These are phyloP conservation scores for Cochlearia excelsa DNA, from an alignment of 345 rosid genomes.

Conservation along the genomic window DNA sequence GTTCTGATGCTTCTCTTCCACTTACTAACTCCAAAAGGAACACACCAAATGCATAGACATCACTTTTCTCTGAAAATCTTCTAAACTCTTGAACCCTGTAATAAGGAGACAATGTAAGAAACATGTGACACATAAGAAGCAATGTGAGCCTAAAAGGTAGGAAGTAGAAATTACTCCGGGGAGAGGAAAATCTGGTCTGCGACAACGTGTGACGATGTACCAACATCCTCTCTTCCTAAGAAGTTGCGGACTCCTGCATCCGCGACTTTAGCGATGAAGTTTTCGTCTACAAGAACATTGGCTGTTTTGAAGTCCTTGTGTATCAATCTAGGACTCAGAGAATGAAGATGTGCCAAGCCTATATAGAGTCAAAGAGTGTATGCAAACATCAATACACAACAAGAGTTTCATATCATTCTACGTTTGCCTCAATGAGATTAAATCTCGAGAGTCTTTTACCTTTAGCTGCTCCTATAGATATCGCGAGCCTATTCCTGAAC, in stretches of 20 bases:
- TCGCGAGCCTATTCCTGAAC: conserved; percentile 83
- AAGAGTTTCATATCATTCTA: conserved; percentile 1
- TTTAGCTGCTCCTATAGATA: conserved; percentile 94
- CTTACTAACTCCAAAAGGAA: conserved; percentile 82
- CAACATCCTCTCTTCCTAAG: conserved; percentile 72
- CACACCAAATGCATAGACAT: conserved; percentile 84
- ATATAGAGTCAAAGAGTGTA: conserved; percentile 29
- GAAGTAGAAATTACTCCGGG: conserved; percentile 56
- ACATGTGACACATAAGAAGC: neutral
- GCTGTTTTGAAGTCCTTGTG: conserved; percentile 93
- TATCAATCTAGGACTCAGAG: conserved; percentile 68
- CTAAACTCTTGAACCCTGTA: conserved; percentile 82
- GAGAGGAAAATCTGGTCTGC: conserved; percentile 83
- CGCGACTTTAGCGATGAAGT: conserved; percentile 86
- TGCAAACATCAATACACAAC: conserved; percentile 29
- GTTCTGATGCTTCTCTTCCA: conserved; percentile 68
- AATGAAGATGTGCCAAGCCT: conserved; percentile 94
- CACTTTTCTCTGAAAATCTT: conserved; percentile 87
- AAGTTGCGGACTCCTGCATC: conserved; percentile 88
- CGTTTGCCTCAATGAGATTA: neutral
- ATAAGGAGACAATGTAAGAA: neutral
- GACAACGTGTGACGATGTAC: conserved; percentile 67
- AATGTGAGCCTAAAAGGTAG: conserved; percentile 4
- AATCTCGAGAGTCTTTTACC: conserved; percentile 41
- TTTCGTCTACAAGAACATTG: conserved; percentile 88